These are phyloP conservation scores for Volutella citrinella DNA, from an alignment of 2,329 filamentous ascomycete genomes.

Conservation along the genomic window DNA sequence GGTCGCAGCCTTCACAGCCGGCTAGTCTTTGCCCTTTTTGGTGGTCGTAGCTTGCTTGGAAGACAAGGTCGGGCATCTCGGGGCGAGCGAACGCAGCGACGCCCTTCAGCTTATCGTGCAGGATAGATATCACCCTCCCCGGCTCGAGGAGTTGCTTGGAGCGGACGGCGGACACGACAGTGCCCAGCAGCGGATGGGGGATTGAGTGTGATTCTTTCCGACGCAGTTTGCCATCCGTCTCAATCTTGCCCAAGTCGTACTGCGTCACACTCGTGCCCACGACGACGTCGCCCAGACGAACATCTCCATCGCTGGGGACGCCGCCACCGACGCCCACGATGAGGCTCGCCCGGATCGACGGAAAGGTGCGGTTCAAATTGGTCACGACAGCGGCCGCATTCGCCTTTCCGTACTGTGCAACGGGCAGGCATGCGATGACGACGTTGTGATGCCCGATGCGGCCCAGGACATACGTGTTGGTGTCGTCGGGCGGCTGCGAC, in stretches of 20 bases:
- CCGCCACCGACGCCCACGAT: constrained; percentile 23
- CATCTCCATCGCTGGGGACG: constrained; percentile 5
- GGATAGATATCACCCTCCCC: neutral
- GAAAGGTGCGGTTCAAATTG: constrained; percentile 5
- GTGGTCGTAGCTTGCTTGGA: neutral
- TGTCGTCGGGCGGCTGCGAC: constrained; percentile 8
- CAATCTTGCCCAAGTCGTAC: too few species aligned
- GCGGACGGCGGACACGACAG: constrained; percentile 9
- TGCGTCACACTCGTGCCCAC: too few species aligned
- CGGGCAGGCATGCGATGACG: constrained; percentile 14
- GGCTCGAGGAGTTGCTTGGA: constrained; percentile 2
- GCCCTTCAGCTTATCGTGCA: neutral
- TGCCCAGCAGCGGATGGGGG: neutral
- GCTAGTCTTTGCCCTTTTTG: too few species aligned
- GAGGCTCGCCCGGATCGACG: constrained; percentile 2
- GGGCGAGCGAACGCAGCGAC: neutral
- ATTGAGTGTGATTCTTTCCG: too few species aligned
- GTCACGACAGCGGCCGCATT: constrained; percentile 10
- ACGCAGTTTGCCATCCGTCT: too few species aligned
- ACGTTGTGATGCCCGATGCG: constrained; percentile 14
- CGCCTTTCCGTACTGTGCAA: constrained; percentile 2
- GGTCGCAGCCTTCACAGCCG: constrained; percentile 2
- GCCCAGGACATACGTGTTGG: constrained; percentile 14
- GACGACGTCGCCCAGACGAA: neutral
- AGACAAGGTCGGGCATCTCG: constrained; percentile 2